phyloP scores from a whole-genome alignment of 1,284 basidiomycete species.

The Leccinum fuscescens region DNA sequence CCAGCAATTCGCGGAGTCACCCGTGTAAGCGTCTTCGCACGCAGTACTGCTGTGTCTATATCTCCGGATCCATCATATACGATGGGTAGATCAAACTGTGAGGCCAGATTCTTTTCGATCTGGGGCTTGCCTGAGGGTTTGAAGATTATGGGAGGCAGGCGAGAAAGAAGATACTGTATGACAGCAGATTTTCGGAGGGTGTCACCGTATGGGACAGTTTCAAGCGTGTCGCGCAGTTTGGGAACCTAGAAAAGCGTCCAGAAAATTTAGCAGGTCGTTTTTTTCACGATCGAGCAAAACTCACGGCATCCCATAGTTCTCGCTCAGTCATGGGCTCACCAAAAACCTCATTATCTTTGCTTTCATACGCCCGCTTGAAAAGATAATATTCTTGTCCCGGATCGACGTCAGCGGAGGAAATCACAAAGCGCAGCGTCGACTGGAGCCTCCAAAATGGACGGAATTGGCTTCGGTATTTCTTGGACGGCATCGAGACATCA shows the following conservation, averaged over 20 bases:
- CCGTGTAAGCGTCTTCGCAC: slow-evolving; percentile 43
- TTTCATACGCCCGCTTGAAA: slow-evolving; percentile 36
- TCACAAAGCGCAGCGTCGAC: slow-evolving; percentile 47
- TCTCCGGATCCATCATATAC: slow-evolving; percentile 36
- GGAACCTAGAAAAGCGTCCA: slow-evolving; percentile 30
- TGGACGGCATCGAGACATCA: slow-evolving; percentile 37
- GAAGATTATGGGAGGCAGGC: slow-evolving; percentile 15
- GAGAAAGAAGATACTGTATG: slow-evolving; percentile 21
- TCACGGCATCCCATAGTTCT: slow-evolving; percentile 44
- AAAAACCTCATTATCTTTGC: slow-evolving; percentile 39
- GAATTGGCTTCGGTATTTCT: slow-evolving; percentile 45
- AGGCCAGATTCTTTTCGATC: neutral
- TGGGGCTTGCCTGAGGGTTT: slow-evolving; percentile 6
- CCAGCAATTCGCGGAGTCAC: slow-evolving; percentile 57
- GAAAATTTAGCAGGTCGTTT: neutral
- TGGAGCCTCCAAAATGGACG: slow-evolving; percentile 49
- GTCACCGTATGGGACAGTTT: slow-evolving; percentile 22
- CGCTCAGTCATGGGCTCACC: slow-evolving; percentile 37
- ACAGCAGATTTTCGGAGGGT: slow-evolving; percentile 22
- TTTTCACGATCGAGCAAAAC: slow-evolving; percentile 13
- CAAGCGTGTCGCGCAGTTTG: slow-evolving; percentile 24
- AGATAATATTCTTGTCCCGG: slow-evolving; percentile 27
- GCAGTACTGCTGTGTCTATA: slow-evolving; percentile 53
- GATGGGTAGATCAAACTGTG: neutral
- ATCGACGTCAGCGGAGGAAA: slow-evolving; percentile 37